Base-by-base conservation (phyloP, 495 filamentous ascomycete genomes). In the Chaetomidium leptoderma region DNA sequence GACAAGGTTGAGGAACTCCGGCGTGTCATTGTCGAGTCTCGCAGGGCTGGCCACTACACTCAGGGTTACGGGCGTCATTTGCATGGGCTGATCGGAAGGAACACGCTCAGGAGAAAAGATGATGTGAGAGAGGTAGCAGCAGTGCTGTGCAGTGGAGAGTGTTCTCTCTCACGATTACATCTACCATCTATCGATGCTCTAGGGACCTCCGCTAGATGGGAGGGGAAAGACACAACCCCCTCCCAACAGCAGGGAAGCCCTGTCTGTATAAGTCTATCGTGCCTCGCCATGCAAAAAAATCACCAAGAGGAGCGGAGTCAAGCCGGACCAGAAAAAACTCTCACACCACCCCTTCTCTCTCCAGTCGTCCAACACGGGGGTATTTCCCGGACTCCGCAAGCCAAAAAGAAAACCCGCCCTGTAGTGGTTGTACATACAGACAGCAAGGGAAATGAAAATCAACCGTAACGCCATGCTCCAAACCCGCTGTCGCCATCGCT, bases 1-100 rank as follows among this genome's bases (percentile, higher is more conserved):
- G 83, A 83, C 71, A 97, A 97, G 91, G 93, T 97, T 63, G 93
- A 98, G 74, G 91, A 96, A 81, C 89, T 98, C 79, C 87, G 90
- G 79, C 85, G 88, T 68, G 88, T 97, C 74, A 97, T 97, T 77
- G 92, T 91, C 66, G 93, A 98, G 83, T 86, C 90, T 65, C 89
- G 93, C 71, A 83, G 93, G 60, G 72, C 72, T 69, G 78, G 78
- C 78, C 89, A 92, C 83, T 91, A 89, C 30, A 9, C 5, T 32
- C 5, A 9, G 30, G 30, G 30, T 9, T 32, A 32, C 5, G 9
- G 9, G 5, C 30, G 30, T 4, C 9, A 32, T 4, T 32, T 32
- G 30, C 4, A 32, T 32, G 9, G 4, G 30, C 30, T 9, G 30
- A 32, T 32, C 5, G 30, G 30, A 32, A 23, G 19, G n/a, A 53